Conservation (phyloP, 208 protist species). For the Novymonas esmeraldas region DNA sequence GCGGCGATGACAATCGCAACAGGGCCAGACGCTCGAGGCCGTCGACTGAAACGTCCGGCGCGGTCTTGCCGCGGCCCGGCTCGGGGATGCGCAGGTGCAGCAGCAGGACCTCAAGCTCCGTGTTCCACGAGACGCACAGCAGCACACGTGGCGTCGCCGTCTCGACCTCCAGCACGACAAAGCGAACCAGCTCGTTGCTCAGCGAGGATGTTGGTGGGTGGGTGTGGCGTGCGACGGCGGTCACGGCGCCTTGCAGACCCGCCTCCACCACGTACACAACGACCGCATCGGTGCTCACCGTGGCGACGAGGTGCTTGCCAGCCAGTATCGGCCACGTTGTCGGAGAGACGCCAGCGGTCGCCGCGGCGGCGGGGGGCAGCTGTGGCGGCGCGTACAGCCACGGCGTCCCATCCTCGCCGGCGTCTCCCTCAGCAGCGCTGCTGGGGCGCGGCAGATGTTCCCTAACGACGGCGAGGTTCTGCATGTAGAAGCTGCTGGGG, state of each 20-base stretch:
- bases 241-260: slow-evolving; percentile 28
- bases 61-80: background rate
- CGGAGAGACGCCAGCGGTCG: slow-evolving; percentile 18
- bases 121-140: slow-evolving; percentile 64
- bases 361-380: slow-evolving; percentile 4
- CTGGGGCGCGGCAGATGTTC: slow-evolving; percentile 7
- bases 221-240: slow-evolving; percentile 36
- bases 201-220: slow-evolving; percentile 30
- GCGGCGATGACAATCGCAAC: slow-evolving; percentile 34
- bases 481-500: slow-evolving; percentile 33
- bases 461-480: slow-evolving; percentile 7
- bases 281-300: slow-evolving; percentile 47
- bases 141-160: slow-evolving; percentile 26
- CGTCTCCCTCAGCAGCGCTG: background rate
- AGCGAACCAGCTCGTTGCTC: slow-evolving; percentile 50
- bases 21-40: slow-evolving; percentile 40
- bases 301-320: slow-evolving; percentile 49
- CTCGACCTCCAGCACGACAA: slow-evolving; percentile 35
- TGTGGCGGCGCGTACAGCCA: slow-evolving; percentile 26
- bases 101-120: slow-evolving; percentile 58
- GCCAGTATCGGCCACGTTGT: slow-evolving; percentile 24
- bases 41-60: slow-evolving; percentile 8
- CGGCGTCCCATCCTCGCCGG: slow-evolving; percentile 9
- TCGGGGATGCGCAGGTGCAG: slow-evolving; percentile 33
- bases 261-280: slow-evolving; percentile 48